Evolutionary conservation across 805 yeast genomes (phyloP).

Genomic region (Candida nanaspora): DNA sequence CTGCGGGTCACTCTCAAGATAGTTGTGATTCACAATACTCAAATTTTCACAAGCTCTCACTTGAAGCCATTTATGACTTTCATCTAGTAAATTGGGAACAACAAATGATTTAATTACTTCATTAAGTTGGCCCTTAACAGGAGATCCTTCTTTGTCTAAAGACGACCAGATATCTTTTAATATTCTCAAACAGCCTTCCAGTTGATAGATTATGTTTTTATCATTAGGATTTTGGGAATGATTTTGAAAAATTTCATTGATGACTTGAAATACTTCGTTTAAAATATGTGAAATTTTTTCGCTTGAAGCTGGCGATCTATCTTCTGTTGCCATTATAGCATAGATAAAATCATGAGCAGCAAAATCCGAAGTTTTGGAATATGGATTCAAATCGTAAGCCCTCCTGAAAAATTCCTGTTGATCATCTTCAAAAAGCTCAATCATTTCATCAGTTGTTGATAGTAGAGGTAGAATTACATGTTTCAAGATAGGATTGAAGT

Average conservation of each 20-base stretch:
- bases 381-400: constrained; percentile 50
- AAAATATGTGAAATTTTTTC: constrained; percentile 36
- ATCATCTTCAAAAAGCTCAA: constrained; percentile 76
- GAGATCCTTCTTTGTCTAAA: constrained; percentile 42
- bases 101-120: constrained; percentile 50
- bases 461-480: constrained; percentile 73
- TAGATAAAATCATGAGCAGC: constrained; percentile 42
- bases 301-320: constrained; percentile 19
- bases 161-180: constrained; percentile 60
- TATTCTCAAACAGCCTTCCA: constrained; percentile 72
- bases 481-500: constrained; percentile 53
- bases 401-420: constrained; percentile 84
- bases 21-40: constrained; percentile 19
- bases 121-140: constrained; percentile 55
- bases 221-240: constrained; percentile 22
- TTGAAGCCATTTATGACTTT: constrained; percentile 55
- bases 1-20: constrained; percentile 15
- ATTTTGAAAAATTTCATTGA: constrained; percentile 37
- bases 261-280: constrained; percentile 44
- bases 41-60: constrained; percentile 63
- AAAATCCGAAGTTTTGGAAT: constrained; percentile 39
- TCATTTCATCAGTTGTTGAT: constrained; percentile 57
- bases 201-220: constrained; percentile 41
- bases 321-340: constrained; percentile 20
- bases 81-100: constrained; percentile 51